Evolutionary conservation across 345 rosid species (phyloP).

Genomic region (Lagerstroemia speciosa): DNA sequence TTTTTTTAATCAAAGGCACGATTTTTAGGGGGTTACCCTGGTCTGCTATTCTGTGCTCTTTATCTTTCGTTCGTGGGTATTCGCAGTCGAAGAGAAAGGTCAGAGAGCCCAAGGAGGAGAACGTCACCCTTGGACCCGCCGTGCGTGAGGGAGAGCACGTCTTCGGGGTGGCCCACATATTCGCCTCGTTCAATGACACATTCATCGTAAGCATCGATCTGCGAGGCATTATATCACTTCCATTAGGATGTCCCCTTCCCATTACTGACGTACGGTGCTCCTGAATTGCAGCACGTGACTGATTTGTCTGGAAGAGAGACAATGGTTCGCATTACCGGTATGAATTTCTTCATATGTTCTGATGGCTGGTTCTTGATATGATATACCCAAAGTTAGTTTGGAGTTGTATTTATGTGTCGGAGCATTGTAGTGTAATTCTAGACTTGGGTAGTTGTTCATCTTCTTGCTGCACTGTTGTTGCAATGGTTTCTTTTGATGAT

Average conservation of each 20-base stretch:
- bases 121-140: slow-evolving; percentile 22
- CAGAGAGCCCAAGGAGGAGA: slow-evolving; percentile 29
- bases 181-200: slow-evolving; percentile 8
- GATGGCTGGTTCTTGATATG: background rate
- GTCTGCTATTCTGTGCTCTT: background rate
- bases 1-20: background rate
- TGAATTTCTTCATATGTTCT: background rate
- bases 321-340: slow-evolving; percentile 6
- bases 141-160: slow-evolving; percentile 23
- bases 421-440: no score
- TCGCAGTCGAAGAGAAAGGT: slow-evolving; percentile 12
- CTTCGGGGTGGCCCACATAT: slow-evolving; percentile 21
- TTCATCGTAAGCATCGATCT: background rate
- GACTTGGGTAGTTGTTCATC: no score
- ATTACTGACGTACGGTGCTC: no score
- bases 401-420: no score
- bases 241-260: background rate
- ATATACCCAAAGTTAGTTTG: background rate
- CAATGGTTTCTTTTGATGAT: background rate
- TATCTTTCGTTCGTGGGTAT: background rate
- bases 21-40: background rate
- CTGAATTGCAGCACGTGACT: slow-evolving; percentile 3
- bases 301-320: slow-evolving; percentile 7
- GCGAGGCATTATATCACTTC: background rate
- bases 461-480: background rate